These are phyloP conservation scores for Pseudonitzschia pungens DNA, from an alignment of 108 stramenopile genomes.

Conservation along the genomic window DNA sequence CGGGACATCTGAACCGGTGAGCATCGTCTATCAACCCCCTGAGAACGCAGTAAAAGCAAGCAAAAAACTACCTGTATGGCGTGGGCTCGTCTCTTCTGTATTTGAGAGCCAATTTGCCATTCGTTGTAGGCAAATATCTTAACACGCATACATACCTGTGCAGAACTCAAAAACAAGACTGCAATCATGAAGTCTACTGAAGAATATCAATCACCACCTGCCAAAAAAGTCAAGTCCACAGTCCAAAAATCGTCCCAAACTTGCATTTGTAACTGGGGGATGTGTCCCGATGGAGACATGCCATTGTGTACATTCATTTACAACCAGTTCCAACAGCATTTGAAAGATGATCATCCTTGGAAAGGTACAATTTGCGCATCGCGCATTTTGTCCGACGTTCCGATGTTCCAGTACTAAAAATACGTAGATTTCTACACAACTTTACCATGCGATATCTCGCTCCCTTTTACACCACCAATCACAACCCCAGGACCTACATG, in stretches of 20 bases:
- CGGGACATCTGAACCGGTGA: neutral
- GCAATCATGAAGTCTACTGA: neutral
- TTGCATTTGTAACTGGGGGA: neutral
- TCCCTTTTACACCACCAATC: no score
- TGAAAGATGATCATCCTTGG: neutral
- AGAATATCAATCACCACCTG: neutral
- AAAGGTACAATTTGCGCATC: no score
- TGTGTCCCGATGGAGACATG: neutral
- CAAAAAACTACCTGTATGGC: neutral
- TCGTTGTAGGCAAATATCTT: neutral
- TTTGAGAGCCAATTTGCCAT: neutral
- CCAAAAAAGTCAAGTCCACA: neutral
- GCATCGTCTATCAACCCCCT: neutral
- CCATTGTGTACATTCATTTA: neutral
- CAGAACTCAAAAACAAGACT: neutral
- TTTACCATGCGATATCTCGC: no score
- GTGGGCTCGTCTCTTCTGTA: neutral
- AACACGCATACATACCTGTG: neutral
- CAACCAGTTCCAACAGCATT: neutral
- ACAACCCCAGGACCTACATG: no score
- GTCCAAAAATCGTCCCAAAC: neutral
- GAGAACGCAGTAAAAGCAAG: neutral
- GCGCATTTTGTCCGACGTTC: no score
- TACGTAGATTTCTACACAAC: no score
- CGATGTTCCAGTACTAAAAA: no score